phyloP scores from a whole-genome alignment of 2,329 filamentous ascomycete species.

The Rhynchosporium agropyri region DNA sequence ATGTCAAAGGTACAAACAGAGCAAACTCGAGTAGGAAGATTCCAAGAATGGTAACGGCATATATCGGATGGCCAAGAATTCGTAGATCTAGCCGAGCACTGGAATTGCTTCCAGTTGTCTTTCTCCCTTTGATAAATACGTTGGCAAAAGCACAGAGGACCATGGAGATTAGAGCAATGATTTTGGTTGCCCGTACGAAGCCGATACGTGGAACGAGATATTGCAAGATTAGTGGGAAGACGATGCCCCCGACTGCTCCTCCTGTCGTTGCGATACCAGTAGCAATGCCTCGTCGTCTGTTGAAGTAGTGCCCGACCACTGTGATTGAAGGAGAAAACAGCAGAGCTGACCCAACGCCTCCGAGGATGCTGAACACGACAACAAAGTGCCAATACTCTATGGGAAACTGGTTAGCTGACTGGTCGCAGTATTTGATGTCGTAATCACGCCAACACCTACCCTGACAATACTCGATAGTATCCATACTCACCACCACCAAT shows the following conservation, averaged over 20 bases:
- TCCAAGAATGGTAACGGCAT: conserved; percentile 6
- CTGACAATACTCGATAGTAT: conserved; percentile 6
- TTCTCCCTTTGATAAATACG: conserved; percentile 1
- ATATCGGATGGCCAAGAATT: conserved; percentile 5
- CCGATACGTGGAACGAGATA: background rate
- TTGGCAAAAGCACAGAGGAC: conserved; percentile 3
- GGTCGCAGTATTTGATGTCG: background rate
- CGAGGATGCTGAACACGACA: conserved; percentile 12
- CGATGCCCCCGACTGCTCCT: conserved; percentile 8
- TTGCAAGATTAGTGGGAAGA: conserved; percentile 9
- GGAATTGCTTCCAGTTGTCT: background rate
- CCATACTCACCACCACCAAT: conserved; percentile 4
- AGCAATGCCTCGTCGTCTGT: background rate
- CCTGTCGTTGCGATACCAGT: conserved; percentile 12
- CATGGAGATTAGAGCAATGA: conserved; percentile 11
- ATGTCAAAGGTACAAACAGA: conserved; percentile 6
- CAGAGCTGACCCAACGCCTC: conserved; percentile 10
- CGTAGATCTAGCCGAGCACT: conserved; percentile 4
- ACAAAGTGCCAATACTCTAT: conserved; percentile 13
- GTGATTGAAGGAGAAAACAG: conserved; percentile 10
- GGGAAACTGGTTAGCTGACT: conserved; percentile 1
- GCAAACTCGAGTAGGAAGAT: conserved; percentile 13
- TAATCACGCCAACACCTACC: background rate
- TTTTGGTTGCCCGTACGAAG: conserved; percentile 13
- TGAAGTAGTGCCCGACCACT: conserved; percentile 14